Conservation (phyloP, 2,329 filamentous ascomycete genomes). For the Fusarium anthophilum region DNA sequence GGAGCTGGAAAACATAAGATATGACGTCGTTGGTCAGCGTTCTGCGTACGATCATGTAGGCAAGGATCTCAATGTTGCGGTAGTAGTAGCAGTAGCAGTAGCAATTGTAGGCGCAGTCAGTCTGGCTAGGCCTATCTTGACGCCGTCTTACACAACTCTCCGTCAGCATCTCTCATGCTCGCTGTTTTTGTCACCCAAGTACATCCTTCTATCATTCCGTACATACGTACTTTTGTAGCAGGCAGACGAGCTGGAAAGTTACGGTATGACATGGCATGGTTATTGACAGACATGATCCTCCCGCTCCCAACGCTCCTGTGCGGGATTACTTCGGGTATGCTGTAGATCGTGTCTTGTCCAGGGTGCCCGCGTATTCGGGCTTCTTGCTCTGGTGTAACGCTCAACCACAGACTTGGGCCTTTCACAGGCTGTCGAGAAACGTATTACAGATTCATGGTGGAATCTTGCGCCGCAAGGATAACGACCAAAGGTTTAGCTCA, state of each 20-base stretch:
- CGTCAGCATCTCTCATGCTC: slow-evolving; percentile 5
- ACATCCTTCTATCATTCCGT: neutral
- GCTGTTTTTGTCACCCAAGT: neutral
- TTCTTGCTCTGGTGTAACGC: slow-evolving; percentile 12
- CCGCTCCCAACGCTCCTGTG: neutral
- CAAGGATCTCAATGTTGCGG: slow-evolving; percentile 17
- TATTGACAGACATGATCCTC: slow-evolving; percentile 19
- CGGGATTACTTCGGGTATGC: slow-evolving; percentile 21
- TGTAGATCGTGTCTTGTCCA: slow-evolving; percentile 15
- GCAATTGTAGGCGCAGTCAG: slow-evolving; percentile 17
- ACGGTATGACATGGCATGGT: neutral
- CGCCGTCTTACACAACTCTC: slow-evolving; percentile 10
- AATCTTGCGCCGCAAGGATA: slow-evolving; percentile 12
- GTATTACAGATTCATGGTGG: slow-evolving; percentile 1
- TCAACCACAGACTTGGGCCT: slow-evolving; percentile 23
- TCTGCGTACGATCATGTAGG: neutral
- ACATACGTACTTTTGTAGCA: neutral
- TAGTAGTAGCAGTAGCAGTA: slow-evolving; percentile 28
- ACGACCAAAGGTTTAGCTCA: neutral
- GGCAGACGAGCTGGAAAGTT: neutral
- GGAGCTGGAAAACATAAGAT: slow-evolving; percentile 14
- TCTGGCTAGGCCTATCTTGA: slow-evolving; percentile 8
- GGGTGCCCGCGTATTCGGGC: slow-evolving; percentile 13
- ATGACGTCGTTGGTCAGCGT: slow-evolving; percentile 23
- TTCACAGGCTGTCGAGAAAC: slow-evolving; percentile 16